Base-by-base conservation (phyloP, 225 moss, liverwort and hornwort genomes). In the Straminergon stramineum region DNA sequence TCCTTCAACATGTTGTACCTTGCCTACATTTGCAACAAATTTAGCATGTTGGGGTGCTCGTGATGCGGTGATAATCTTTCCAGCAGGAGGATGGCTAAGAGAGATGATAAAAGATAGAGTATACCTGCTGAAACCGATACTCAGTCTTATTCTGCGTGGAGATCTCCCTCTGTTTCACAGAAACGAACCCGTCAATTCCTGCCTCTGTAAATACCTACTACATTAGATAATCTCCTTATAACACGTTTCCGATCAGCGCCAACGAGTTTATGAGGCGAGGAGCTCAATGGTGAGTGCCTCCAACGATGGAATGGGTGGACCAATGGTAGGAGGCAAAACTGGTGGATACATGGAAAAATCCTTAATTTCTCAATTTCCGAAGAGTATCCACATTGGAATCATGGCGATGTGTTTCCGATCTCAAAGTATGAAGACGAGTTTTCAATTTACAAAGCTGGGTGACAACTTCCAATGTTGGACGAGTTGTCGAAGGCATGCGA, bases 1-100 rank as follows among this genome's bases (percentile, higher is more conserved):
- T 95, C 96, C 89, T 96, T 95, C 75, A 95, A 80, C 85, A 95
- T 95, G 89, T 97, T 97, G 91, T 95, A 99, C 89, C 93, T 97
- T 39, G 99, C 99, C 96, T 97, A 91, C 87, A 89, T 71, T 57
- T 60, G 77, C 82, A 71, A 75, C 17, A 56, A 84, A 83, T 53
- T n/a, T 48, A 81, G 60, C 57, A 69, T 61, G 53, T 70, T 48
- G 51, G 22, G 34, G 17, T 55, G 43, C 89, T 81, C 34, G 75
- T 77, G 84, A 78, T 55, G 21, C 48, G 41, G 35, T 82, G 58
- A 68, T 26, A 19, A 31, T 41, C 67, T 67, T 60, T 80, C 53
- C 53, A 61, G 16, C 64, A 77, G 24, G 62, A 84, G 7, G 51
- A 66, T 78, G 65, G 39, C 79, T 43, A 56, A 16, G 48, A 22